Evolutionary conservation across 2,329 filamentous ascomycete genomes (phyloP).

Genomic region (Aspergillus amoenus): DNA sequence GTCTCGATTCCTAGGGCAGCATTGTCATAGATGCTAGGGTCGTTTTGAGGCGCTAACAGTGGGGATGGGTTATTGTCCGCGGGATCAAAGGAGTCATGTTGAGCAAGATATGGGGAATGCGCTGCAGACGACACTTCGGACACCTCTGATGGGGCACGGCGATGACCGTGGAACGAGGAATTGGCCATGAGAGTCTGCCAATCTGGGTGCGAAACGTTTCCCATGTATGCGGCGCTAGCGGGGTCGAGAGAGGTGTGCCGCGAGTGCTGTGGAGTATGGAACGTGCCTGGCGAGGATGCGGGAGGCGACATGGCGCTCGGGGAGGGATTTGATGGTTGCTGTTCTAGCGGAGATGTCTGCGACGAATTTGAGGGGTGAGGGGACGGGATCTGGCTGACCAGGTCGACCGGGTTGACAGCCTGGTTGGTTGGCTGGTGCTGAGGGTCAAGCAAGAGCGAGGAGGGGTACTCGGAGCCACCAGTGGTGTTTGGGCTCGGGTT

Average conservation of each 20-base stretch:
- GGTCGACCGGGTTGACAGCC: constrained; percentile 48
- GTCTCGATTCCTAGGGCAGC: constrained; percentile 69
- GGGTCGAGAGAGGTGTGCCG: constrained; percentile 63
- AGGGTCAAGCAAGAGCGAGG: constrained; percentile 42
- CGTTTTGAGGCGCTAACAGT: constrained; percentile 69
- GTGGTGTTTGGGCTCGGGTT: constrained; percentile 32
- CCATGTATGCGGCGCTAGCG: constrained; percentile 57
- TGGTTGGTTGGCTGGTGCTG: constrained; percentile 41
- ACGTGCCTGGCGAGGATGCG: constrained; percentile 51
- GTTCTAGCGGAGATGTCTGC: constrained; percentile 56
- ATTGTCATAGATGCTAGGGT: constrained; percentile 72
- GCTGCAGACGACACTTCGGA: constrained; percentile 86
- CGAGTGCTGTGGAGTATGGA: constrained; percentile 57
- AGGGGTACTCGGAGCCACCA: constrained; percentile 36
- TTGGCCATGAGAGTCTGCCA: constrained; percentile 58
- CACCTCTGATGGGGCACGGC: constrained; percentile 83
- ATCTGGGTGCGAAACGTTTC: constrained; percentile 50
- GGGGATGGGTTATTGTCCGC: constrained; percentile 73
- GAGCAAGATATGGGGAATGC: constrained; percentile 77
- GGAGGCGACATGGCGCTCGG: constrained; percentile 57
- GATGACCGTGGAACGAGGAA: constrained; percentile 72
- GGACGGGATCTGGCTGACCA: constrained; percentile 47
- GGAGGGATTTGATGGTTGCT: constrained; percentile 52
- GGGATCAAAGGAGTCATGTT: constrained; percentile 76
- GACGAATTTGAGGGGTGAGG: constrained; percentile 56